Conservation (phyloP, 768 basidiomycete species). For the Hygrocybe coccinea region DNA sequence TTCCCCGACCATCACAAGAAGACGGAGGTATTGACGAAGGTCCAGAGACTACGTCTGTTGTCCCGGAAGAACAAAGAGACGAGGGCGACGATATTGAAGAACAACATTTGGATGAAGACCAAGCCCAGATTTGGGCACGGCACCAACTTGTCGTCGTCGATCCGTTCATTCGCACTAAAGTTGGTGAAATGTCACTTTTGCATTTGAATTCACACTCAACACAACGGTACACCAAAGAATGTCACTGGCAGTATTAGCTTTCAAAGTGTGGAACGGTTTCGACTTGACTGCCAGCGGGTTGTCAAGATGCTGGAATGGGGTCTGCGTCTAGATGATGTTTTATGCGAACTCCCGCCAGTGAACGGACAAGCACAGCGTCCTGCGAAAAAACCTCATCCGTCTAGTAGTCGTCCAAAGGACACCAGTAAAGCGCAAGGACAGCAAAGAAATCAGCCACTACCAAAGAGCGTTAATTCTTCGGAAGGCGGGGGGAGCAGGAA, state of each 20-base stretch:
- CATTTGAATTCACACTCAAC: not conserved
- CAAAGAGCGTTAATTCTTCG: no score
- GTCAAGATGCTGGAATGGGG: constrained; percentile 2
- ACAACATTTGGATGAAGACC: constrained; percentile 1
- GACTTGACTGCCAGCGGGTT: not conserved
- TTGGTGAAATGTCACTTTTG: constrained; percentile 7
- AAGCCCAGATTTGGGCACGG: not conserved
- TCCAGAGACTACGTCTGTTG: no score
- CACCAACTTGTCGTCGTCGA: constrained; percentile 30
- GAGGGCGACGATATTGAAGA: constrained; percentile 2
- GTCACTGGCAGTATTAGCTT: constrained; percentile 9
- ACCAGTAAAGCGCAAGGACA: not conserved
- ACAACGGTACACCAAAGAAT: constrained; percentile 11
- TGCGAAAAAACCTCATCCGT: not conserved
- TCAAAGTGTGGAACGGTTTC: not conserved
- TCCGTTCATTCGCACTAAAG: constrained; percentile 40
- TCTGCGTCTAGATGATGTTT: not conserved
- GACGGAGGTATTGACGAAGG: not conserved
- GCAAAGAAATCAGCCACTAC: no score
- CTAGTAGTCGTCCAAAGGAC: not conserved
- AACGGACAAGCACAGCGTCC: no score
- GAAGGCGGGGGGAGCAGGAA: no score
- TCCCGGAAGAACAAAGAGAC: not conserved
- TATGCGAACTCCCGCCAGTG: not conserved
- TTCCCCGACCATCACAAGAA: constrained; percentile 17